Evolutionary conservation across 2,329 filamentous ascomycete species (phyloP).

Genomic region (Diaporthe capsici): DNA sequence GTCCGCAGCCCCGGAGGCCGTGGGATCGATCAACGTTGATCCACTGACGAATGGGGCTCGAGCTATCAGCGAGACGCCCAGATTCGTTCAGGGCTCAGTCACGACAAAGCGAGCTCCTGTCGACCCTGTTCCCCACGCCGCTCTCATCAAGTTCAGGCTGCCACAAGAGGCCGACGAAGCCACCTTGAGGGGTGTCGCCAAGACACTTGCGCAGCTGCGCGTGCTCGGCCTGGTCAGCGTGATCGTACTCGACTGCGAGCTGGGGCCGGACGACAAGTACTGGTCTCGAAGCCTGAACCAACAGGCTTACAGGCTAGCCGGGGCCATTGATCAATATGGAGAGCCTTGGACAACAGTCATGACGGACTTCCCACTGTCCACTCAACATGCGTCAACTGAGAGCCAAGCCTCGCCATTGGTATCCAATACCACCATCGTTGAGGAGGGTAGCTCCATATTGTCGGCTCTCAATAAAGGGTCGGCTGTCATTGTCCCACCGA

Average conservation of each 20-base stretch:
- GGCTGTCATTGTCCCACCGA: conserved; percentile 75
- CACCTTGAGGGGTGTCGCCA: conserved; percentile 81
- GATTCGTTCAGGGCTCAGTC: conserved; percentile 54
- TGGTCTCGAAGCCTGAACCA: conserved; percentile 55
- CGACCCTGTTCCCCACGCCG: conserved; percentile 74
- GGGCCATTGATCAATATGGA: conserved; percentile 79
- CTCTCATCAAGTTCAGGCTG: conserved; percentile 85
- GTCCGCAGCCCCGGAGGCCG: conserved; percentile 37
- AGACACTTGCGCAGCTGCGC: conserved; percentile 86
- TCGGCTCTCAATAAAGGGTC: conserved; percentile 76
- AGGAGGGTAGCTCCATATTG: conserved; percentile 69
- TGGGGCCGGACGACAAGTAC: conserved; percentile 52
- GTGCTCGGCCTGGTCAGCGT: conserved; percentile 86
- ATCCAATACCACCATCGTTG: conserved; percentile 55
- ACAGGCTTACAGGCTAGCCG: conserved; percentile 81
- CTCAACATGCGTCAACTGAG: conserved; percentile 47
- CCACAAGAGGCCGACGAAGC: conserved; percentile 79
- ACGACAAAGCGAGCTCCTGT: conserved; percentile 47
- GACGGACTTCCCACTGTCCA: conserved; percentile 65
- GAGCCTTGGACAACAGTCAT: conserved; percentile 78
- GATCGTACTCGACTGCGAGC: conserved; percentile 83
- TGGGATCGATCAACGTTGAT: conserved; percentile 34
- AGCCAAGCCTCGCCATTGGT: conserved; percentile 45
- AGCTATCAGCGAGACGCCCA: conserved; percentile 50
- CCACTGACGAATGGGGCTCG: conserved; percentile 46